Conservation (phyloP, 805 yeast genomes). For the Spencermartinsiella europaea region DNA sequence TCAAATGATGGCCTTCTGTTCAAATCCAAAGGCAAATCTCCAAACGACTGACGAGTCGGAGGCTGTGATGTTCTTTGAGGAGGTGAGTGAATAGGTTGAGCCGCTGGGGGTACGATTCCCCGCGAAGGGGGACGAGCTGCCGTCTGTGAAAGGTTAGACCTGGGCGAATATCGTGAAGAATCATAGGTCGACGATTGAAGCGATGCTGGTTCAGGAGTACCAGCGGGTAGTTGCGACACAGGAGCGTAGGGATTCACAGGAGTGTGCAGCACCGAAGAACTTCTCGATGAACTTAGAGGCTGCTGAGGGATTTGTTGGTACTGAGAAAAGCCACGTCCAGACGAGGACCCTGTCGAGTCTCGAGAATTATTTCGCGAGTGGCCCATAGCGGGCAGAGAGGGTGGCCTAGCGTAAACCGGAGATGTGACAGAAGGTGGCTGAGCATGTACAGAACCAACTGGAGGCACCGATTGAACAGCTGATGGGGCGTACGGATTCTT, state of each 20-base stretch:
- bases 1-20: constrained; percentile 4
- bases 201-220: neutral
- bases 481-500: constrained; percentile 19
- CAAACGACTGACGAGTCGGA: constrained; percentile 8
- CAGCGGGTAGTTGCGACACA: neutral
- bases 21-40: constrained; percentile 16
- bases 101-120: constrained; percentile 1
- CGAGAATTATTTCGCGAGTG: neutral
- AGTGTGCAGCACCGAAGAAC: neutral
- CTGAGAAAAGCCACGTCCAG: neutral
- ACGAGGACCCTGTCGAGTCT: neutral
- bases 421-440: neutral
- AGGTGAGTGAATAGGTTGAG: neutral
- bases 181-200: neutral
- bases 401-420: neutral
- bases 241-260: constrained; percentile 10
- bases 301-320: neutral
- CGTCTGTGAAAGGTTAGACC: neutral
- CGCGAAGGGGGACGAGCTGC: neutral
- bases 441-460: neutral
- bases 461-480: neutral
- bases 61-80: constrained; percentile 7
- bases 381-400: neutral
- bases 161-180: neutral
- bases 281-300: neutral